Percentiles rank a stretch among this genome's conserved stretches.
These are phyloP conservation scores for Nakaseomyces kungkrabaensis DNA, from an alignment of 1,139 yeast genomes.

Conservation along the genomic window DNA sequence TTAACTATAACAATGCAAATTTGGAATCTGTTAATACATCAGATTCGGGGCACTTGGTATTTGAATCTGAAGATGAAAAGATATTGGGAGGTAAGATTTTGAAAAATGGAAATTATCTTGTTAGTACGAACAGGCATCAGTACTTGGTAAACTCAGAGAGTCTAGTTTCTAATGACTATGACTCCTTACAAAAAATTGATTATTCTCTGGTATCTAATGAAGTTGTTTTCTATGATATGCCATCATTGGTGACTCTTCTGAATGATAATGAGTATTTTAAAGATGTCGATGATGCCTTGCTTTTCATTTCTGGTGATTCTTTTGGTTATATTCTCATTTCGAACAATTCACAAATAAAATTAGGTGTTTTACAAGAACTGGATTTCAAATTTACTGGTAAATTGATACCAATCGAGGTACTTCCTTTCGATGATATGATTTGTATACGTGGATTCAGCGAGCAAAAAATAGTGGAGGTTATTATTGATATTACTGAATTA, in stretches of 20 bases:
- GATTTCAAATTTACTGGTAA: not conserved
- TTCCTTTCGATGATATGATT: not conserved
- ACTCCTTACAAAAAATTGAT: not conserved
- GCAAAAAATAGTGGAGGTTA: not conserved
- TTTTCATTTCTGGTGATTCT: not conserved
- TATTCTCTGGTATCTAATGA: not conserved
- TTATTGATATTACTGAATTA: not conserved
- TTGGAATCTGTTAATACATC: not conserved
- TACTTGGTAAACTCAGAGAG: not conserved
- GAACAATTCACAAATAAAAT: not conserved
- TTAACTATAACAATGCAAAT: not conserved
- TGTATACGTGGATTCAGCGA: not conserved
- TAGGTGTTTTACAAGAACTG: not conserved
- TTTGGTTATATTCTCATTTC: not conserved
- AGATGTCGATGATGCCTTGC: not conserved
- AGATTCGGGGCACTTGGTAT: not conserved
- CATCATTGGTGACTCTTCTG: not conserved
- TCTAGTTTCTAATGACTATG: not conserved
- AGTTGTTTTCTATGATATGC: not conserved
- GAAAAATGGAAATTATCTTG: not conserved
- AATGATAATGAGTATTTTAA: not conserved
- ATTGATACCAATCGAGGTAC: not conserved
- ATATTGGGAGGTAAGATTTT: not conserved
- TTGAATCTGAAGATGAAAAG: not conserved
- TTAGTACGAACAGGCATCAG: not conserved